Conservation (phyloP, 202 grass and related monocot genomes). For the Saccharum hybrid region DNA sequence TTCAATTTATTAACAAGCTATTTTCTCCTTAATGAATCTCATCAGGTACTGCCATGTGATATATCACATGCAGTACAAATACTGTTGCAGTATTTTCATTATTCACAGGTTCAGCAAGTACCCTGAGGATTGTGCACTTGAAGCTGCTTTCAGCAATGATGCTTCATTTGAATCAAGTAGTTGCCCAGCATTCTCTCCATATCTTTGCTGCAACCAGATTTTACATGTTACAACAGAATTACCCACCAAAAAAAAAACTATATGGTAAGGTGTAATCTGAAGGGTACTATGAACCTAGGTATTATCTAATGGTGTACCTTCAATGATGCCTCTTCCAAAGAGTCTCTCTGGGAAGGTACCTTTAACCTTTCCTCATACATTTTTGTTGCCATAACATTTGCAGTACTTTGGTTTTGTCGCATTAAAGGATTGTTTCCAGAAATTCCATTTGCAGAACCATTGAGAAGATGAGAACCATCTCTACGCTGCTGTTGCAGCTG, state of each 20-base stretch:
- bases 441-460: constrained; percentile 76
- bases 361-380: constrained; percentile 99
- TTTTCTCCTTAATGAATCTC: neutral
- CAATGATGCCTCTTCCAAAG: constrained; percentile 84
- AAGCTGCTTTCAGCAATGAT: constrained; percentile 83
- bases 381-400: constrained; percentile 95
- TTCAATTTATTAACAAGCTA: neutral
- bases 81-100: constrained; percentile 31
- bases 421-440: constrained; percentile 73
- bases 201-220: constrained; percentile 73
- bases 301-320: constrained; percentile 67
- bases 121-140: constrained; percentile 86
- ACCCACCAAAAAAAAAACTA: constrained; percentile 24
- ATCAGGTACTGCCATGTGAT: constrained; percentile 11
- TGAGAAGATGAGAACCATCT: constrained; percentile 82
- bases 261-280: constrained; percentile 15
- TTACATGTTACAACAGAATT: constrained; percentile 46
- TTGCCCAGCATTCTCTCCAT: constrained; percentile 75
- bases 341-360: constrained; percentile 85
- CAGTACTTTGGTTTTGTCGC: constrained; percentile 68
- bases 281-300: constrained; percentile 7
- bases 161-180: constrained; percentile 78
- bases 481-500: constrained; percentile 74
- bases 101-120: constrained; percentile 49
- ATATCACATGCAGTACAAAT: constrained; percentile 23